phyloP scores from a whole-genome alignment of 441 rosid species.

The Melianthus villosus region DNA sequence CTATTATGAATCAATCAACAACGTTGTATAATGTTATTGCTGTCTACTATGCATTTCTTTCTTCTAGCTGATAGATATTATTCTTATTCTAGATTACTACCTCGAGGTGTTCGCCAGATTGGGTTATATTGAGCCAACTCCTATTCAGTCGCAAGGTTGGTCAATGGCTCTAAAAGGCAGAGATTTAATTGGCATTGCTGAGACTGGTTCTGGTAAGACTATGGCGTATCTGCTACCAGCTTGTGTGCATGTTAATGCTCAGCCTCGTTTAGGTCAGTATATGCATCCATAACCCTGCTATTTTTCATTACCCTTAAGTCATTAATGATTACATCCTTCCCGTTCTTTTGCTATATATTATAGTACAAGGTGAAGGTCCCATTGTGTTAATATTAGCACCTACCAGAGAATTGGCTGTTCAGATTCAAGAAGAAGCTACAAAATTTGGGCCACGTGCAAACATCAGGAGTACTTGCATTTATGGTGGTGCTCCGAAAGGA shows the following conservation, averaged over 20 bases:
- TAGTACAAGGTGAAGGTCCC: constrained; percentile 80
- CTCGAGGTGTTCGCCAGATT: constrained; percentile 63
- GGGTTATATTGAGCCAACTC: constrained; percentile 91
- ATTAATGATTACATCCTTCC: background rate
- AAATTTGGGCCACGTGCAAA: constrained; percentile 50
- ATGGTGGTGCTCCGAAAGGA: constrained; percentile 96
- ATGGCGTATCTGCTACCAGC: constrained; percentile 88
- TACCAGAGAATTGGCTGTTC: constrained; percentile 91
- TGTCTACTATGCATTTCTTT: background rate
- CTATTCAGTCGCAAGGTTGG: constrained; percentile 94
- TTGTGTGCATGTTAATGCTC: constrained; percentile 75
- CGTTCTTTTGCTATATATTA: background rate
- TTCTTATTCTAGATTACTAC: constrained; percentile 42
- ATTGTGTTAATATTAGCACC: constrained; percentile 78
- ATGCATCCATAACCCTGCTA: background rate
- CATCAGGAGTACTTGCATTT: constrained; percentile 74
- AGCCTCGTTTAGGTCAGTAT: constrained; percentile 72
- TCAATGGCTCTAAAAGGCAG: constrained; percentile 96
- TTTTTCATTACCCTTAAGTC: background rate
- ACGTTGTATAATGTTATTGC: no score
- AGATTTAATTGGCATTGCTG: constrained; percentile 85
- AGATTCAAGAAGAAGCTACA: constrained; percentile 74
- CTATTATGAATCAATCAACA: no score
- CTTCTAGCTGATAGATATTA: constrained; percentile 4
- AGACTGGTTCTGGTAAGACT: constrained; percentile 97